Percentiles rank a stretch among this genome's conserved stretches.
Evolutionary conservation across 495 filamentous ascomycete species (phyloP).

Genomic region (Daldinia decipiens): DNA sequence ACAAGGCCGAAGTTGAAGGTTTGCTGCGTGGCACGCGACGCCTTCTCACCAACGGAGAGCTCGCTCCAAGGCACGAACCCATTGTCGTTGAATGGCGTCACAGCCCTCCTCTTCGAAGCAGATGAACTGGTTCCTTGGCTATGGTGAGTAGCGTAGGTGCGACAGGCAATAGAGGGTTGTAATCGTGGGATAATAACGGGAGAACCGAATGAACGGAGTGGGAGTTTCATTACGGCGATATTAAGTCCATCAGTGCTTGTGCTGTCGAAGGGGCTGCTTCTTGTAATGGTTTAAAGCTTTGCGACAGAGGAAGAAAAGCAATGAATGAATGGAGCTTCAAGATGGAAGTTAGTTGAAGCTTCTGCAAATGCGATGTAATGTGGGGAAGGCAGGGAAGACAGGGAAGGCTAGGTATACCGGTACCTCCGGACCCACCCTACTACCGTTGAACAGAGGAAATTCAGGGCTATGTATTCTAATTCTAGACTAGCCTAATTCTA

Average conservation of each 20-base stretch:
- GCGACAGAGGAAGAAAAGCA: background rate
- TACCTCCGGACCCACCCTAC: background rate
- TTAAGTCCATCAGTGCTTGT: conserved; percentile 32
- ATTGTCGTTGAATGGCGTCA: conserved; percentile 85
- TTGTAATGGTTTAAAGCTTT: conserved; percentile 9
- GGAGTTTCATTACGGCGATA: conserved; percentile 48
- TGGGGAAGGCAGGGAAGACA: conserved; percentile 8
- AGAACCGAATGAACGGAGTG: conserved; percentile 36
- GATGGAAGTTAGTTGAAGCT: conserved; percentile 31
- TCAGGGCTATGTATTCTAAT: conserved; percentile 2
- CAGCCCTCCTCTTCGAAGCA: conserved; percentile 62
- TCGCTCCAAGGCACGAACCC: conserved; percentile 82
- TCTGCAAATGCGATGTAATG: conserved; percentile 31
- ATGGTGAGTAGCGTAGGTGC: conserved; percentile 50
- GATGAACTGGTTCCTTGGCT: conserved; percentile 25
- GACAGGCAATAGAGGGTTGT: conserved; percentile 33
- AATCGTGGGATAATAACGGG: conserved; percentile 34
- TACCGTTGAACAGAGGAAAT: background rate
- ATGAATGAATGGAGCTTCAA: conserved; percentile 4
- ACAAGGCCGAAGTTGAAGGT: conserved; percentile 86
- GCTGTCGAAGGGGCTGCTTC: background rate
- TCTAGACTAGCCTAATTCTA: conserved; percentile 17
- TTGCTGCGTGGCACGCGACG: conserved; percentile 86
- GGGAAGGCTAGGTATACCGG: background rate
- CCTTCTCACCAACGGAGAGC: conserved; percentile 79